Base-by-base conservation (phyloP, 1,284 basidiomycete genomes). In the Lentinula novae-zelandiae region DNA sequence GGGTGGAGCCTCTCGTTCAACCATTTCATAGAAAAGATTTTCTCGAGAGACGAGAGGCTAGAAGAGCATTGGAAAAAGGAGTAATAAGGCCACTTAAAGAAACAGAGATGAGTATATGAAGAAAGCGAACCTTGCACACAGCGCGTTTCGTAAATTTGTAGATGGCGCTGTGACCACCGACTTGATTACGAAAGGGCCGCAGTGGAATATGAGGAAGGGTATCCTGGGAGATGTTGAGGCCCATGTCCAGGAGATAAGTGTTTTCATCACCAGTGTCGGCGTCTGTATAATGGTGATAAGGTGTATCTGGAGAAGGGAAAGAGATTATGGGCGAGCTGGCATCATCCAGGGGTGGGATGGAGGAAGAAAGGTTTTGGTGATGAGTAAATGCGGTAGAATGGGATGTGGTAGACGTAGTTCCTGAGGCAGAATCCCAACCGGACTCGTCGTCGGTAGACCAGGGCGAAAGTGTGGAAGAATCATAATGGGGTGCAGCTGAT, bases 101-200 rank as follows among this genome's bases (percentile, higher is more conserved):
- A 60, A 55, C 51, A 61, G 52, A 57, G 65, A 62, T 72, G 60
- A 65, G 51, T 64, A 64, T 55, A 64, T 63, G 62, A 67, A 63
- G 38, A 53, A 60, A 42, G 62, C 71, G 61, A 67, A 96, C 95
- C 86, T 99, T 99, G 82, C 96, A 99, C 17, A 99, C 95, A 9
- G 97, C 96, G 59, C 95, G 85, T 67, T 95, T 94, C 1, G 96
- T 98, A 70, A 99, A 99, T 72, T 96, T 96, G 77, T 99, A 99
- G 69, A 99, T 98, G 63, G 94, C 91, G 67, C 86, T 94, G 74
- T 99, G 96, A 1, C 96, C 96, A 48, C 96, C 96, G 27, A 99
- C 96, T 75, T 98, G 96, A 70, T 99, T 98, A 60, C 93, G 88
- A 75, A 97, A 99, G 1, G 97, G 97, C 61, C 93, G 89, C 5